Evolutionary conservation across 1,284 basidiomycete species (phyloP).

Genomic region (Rhodotorula mucilaginosa): DNA sequence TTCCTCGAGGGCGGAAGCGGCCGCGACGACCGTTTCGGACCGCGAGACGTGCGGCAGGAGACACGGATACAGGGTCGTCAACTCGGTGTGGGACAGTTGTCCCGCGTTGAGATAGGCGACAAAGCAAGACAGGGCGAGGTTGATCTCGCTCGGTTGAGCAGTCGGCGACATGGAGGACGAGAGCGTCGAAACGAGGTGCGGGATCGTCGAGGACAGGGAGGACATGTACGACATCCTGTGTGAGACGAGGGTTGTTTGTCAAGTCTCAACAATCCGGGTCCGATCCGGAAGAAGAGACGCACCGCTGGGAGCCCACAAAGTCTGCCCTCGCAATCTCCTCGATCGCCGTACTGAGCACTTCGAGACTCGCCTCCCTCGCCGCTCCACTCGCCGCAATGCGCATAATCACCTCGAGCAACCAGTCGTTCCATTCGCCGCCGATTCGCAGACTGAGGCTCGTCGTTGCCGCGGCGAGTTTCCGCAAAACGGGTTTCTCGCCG

Average conservation of each 20-base stretch:
- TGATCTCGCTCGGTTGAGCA: slow-evolving; percentile 13
- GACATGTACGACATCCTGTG: slow-evolving; percentile 37
- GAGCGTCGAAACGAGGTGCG: slow-evolving; percentile 37
- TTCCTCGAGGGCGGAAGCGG: slow-evolving; percentile 42
- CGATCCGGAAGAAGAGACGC: not conserved
- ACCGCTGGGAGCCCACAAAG: slow-evolving; percentile 42
- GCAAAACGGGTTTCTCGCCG: slow-evolving; percentile 41
- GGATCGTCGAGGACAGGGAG: slow-evolving; percentile 34
- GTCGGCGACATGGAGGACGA: slow-evolving; percentile 26
- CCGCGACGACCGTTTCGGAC: slow-evolving; percentile 31
- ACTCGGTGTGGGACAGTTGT: slow-evolving; percentile 32
- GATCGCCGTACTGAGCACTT: slow-evolving; percentile 42
- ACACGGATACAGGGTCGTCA: slow-evolving; percentile 41
- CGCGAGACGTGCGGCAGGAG: slow-evolving; percentile 34
- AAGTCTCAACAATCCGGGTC: not conserved
- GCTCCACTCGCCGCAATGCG: slow-evolving; percentile 37
- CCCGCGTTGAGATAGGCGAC: slow-evolving; percentile 36
- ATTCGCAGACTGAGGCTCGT: slow-evolving; percentile 20
- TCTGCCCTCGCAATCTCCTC: slow-evolving; percentile 45
- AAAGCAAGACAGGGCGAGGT: slow-evolving; percentile 32
- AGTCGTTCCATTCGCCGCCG: slow-evolving; percentile 39
- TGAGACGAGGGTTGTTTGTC: no score
- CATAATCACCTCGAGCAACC: slow-evolving; percentile 43
- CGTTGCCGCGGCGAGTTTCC: slow-evolving; percentile 43
- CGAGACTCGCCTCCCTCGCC: slow-evolving; percentile 36